Conservation (phyloP, 495 filamentous ascomycete genomes). For the Penicillium flavigenum region DNA sequence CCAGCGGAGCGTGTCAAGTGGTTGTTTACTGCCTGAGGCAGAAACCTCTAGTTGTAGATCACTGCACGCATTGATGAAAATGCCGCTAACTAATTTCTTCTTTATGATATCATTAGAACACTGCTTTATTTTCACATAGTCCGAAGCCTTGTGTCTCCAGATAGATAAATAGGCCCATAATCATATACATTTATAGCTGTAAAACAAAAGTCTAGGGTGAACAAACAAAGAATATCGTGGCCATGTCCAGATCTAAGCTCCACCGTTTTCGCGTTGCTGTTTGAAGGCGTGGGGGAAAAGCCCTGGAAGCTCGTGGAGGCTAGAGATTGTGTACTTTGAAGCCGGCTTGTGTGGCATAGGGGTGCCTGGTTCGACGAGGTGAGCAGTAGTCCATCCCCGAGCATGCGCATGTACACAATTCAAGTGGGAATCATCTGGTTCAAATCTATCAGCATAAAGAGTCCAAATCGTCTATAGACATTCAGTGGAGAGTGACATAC, state of each 20-base stretch:
- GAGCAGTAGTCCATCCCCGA: constrained; percentile 76
- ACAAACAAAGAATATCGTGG: constrained; percentile 4
- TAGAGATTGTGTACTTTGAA: constrained; percentile 65
- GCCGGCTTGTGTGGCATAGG: constrained; percentile 57
- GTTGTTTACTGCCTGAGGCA: constrained; percentile 25
- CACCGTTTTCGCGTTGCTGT: constrained; percentile 9
- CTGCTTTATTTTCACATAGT: background rate
- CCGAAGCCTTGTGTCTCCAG: background rate
- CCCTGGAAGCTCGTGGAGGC: constrained; percentile 67
- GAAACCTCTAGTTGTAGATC: background rate
- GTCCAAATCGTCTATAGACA: background rate
- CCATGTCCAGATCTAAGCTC: constrained; percentile 12
- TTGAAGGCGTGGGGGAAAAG: constrained; percentile 81
- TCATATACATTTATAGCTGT: constrained; percentile 12
- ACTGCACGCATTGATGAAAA: background rate
- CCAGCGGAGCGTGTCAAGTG: constrained; percentile 22
- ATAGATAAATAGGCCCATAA: constrained; percentile 3
- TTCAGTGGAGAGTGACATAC: constrained; percentile 47
- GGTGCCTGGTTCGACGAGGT: constrained; percentile 74
- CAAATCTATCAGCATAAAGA: constrained; percentile 11
- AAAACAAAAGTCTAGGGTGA: constrained; percentile 7
- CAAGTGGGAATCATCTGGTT: constrained; percentile 72
- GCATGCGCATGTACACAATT: constrained; percentile 71
- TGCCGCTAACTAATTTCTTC: background rate
- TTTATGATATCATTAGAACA: no score